Conservation (phyloP, 2,329 filamentous ascomycete species). For the Calonectria honghensis region DNA sequence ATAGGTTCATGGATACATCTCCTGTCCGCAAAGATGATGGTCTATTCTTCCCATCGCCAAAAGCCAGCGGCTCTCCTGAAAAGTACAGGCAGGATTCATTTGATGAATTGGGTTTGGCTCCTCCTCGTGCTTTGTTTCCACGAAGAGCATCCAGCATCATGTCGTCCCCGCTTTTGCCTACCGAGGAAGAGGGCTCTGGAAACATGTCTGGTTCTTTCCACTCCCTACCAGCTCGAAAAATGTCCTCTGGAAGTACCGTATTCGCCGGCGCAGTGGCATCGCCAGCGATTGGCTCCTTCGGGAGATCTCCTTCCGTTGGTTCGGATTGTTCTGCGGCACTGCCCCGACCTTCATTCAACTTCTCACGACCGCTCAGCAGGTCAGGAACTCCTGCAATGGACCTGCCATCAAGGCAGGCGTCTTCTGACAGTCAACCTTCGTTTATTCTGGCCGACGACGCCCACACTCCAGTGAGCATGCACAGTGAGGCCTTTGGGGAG, state of each 20-base stretch:
- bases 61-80: slow-evolving; percentile 64
- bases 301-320: slow-evolving; percentile 87
- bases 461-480: slow-evolving; percentile 83
- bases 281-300: slow-evolving; percentile 76
- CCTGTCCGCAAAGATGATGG: slow-evolving; percentile 59
- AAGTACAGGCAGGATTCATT: slow-evolving; percentile 67
- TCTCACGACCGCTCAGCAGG: slow-evolving; percentile 91
- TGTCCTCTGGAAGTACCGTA: slow-evolving; percentile 81
- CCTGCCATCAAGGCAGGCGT: slow-evolving; percentile 76
- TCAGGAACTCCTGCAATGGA: slow-evolving; percentile 77
- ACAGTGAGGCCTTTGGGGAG: slow-evolving; percentile 80
- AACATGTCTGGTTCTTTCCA: slow-evolving; percentile 72
- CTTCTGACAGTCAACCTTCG: slow-evolving; percentile 80
- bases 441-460: slow-evolving; percentile 79
- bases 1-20: slow-evolving; percentile 55
- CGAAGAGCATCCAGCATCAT: slow-evolving; percentile 76
- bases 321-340: slow-evolving; percentile 87
- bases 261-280: slow-evolving; percentile 69
- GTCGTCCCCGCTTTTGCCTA: slow-evolving; percentile 78
- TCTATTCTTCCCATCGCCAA: slow-evolving; percentile 60
- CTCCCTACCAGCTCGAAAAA: slow-evolving; percentile 83
- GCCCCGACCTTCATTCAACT: slow-evolving; percentile 89
- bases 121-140: slow-evolving; percentile 69
- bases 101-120: slow-evolving; percentile 71
- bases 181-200: slow-evolving; percentile 80